phyloP scores from a whole-genome alignment of 75 land plant genomes.

The Picea glauca region DNA sequence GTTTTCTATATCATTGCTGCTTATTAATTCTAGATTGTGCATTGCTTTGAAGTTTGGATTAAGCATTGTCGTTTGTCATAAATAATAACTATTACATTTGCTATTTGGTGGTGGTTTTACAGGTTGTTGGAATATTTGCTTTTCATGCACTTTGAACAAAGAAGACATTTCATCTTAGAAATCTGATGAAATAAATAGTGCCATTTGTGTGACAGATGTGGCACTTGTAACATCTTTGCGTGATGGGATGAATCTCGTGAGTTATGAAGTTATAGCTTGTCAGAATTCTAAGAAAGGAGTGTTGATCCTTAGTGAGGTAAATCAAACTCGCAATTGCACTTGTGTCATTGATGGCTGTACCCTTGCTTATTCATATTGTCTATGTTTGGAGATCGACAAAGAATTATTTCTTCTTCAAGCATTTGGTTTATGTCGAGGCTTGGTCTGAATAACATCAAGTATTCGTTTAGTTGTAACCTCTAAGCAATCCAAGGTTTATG shows the following conservation, averaged over 20 bases:
- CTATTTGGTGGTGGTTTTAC: background rate
- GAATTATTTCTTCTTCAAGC: background rate
- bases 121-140: background rate
- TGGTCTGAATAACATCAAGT: no score
- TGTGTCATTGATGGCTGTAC: background rate
- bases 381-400: background rate
- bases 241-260: slow-evolving; percentile 59
- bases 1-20: background rate
- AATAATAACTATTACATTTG: background rate
- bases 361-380: background rate
- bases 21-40: background rate
- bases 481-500: no score
- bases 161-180: background rate
- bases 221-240: slow-evolving; percentile 46
- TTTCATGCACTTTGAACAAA: background rate
- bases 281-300: slow-evolving; percentile 47
- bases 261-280: slow-evolving; percentile 56
- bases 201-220: slow-evolving; percentile 26
- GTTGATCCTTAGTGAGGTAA: slow-evolving; percentile 47
- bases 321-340: background rate
- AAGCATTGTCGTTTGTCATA: background rate
- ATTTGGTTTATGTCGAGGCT: background rate
- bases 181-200: background rate
- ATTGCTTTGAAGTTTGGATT: background rate
- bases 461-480: no score